phyloP scores from a whole-genome alignment of 352 stramenopile species.

The Phytophthora cactorum region DNA sequence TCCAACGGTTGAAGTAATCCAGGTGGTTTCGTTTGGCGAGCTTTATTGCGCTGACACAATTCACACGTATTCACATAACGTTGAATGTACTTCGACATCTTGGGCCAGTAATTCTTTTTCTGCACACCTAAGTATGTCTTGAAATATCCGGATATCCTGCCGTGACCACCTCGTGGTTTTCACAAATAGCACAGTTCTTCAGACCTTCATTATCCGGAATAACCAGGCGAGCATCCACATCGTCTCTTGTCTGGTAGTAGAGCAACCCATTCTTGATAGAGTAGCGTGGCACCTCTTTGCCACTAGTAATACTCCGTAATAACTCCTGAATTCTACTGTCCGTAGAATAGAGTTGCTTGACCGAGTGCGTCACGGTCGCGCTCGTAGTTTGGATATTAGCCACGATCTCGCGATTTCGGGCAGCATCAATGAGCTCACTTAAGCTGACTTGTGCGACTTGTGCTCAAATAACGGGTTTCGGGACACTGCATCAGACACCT shows the following conservation, averaged over 20 bases:
- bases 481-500: background rate
- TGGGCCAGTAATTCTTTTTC: too few relatives aligned
- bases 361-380: background rate
- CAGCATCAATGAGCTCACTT: background rate
- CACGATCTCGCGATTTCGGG: conserved; percentile 13
- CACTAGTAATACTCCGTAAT: background rate
- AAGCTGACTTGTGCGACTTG: conserved; percentile 11
- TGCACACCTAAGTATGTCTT: too few relatives aligned
- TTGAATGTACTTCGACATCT: too few relatives aligned
- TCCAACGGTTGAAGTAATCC: conserved; percentile 3
- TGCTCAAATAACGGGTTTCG: conserved; percentile 5
- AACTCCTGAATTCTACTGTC: conserved; percentile 1
- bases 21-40: background rate
- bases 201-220: too few relatives aligned
- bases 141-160: too few relatives aligned
- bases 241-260: conserved; percentile 18
- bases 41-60: too few relatives aligned
- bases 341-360: conserved; percentile 7
- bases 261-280: conserved; percentile 4
- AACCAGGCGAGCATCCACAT: background rate
- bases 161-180: too few relatives aligned
- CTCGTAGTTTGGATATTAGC: background rate
- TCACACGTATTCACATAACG: too few relatives aligned
- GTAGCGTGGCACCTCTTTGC: conserved; percentile 8
- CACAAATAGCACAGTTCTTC: too few relatives aligned